Evolutionary conservation across 192 early-diverging fungal genomes (phyloP).

Genomic region (Linderina pennispora): DNA sequence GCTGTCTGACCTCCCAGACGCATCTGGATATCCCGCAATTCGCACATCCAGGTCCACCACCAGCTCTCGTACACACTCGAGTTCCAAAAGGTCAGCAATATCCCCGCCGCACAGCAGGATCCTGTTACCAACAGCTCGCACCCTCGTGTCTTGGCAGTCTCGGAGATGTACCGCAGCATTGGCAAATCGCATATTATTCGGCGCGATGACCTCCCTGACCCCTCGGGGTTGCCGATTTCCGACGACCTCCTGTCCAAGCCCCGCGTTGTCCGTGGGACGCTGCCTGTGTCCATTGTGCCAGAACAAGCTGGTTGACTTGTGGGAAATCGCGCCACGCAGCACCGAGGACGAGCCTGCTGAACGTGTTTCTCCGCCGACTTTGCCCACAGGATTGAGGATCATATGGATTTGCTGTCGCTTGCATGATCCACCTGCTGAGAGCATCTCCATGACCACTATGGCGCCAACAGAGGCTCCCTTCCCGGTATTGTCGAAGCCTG

Average conservation of each 20-base stretch:
- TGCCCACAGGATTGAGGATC: no score
- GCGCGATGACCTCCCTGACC: constrained; percentile 11
- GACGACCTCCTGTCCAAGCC: neutral
- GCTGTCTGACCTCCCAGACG: neutral
- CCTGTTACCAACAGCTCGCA: no score
- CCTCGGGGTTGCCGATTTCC: neutral
- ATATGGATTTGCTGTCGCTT: no score
- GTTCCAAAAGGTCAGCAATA: neutral
- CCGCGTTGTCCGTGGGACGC: constrained; percentile 13
- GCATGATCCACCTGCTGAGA: no score
- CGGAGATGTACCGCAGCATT: constrained; percentile 10
- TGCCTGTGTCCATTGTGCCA: constrained; percentile 24
- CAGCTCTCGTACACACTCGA: constrained; percentile 38
- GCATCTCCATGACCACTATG: no score
- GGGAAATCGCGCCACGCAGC: constrained; percentile 1
- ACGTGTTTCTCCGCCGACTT: no score
- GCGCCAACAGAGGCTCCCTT: no score
- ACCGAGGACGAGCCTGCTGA: no score
- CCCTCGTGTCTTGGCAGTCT: constrained; percentile 15
- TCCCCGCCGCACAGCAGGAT: no score
- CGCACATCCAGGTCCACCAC: constrained; percentile 40
- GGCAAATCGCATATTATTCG: constrained; percentile 23
- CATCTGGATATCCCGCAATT: constrained; percentile 29
- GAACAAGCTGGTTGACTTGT: constrained; percentile 18
- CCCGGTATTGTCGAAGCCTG: no score